Evolutionary conservation across 768 basidiomycete genomes (phyloP).

Genomic region (Leccinum disarticulatum): DNA sequence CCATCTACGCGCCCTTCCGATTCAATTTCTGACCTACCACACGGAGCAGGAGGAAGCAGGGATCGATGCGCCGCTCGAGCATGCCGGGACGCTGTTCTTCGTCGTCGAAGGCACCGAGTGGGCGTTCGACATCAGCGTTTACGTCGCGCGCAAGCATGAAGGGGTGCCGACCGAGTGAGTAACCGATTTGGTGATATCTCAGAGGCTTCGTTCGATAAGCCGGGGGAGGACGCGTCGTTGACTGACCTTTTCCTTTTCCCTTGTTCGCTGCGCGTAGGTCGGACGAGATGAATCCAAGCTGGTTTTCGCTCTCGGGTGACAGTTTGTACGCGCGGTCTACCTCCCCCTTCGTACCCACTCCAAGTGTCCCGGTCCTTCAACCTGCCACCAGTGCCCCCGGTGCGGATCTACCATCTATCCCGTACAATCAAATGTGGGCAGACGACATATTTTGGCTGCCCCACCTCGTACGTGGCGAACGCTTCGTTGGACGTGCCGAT

Average conservation of each 20-base stretch:
- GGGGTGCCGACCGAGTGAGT: slow-evolving; percentile 69
- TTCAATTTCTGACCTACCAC: background rate
- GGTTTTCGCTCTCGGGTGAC: slow-evolving; percentile 52
- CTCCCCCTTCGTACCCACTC: background rate
- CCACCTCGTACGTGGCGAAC: slow-evolving; percentile 43
- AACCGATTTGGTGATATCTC: background rate
- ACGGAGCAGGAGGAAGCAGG: slow-evolving; percentile 76
- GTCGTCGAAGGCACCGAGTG: slow-evolving; percentile 49
- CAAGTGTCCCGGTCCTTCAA: background rate
- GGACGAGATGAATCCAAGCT: slow-evolving; percentile 85
- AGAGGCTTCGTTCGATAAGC: background rate
- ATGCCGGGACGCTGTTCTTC: slow-evolving; percentile 68
- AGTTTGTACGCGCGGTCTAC: slow-evolving; percentile 18
- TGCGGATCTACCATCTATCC: slow-evolving; percentile 43
- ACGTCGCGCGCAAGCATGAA: slow-evolving; percentile 57
- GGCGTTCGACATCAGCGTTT: slow-evolving; percentile 74
- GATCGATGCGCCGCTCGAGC: slow-evolving; percentile 60
- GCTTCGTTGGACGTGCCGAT: slow-evolving; percentile 52
- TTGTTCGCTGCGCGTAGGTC: slow-evolving; percentile 45
- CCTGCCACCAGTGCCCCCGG: background rate
- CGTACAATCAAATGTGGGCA: slow-evolving; percentile 59
- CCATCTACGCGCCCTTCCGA: background rate
- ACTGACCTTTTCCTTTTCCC: background rate
- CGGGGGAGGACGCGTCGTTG: background rate
- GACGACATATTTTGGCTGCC: slow-evolving; percentile 73